Conservation (phyloP, 2,329 filamentous ascomycete species). For the Aspergillus nomiae region DNA sequence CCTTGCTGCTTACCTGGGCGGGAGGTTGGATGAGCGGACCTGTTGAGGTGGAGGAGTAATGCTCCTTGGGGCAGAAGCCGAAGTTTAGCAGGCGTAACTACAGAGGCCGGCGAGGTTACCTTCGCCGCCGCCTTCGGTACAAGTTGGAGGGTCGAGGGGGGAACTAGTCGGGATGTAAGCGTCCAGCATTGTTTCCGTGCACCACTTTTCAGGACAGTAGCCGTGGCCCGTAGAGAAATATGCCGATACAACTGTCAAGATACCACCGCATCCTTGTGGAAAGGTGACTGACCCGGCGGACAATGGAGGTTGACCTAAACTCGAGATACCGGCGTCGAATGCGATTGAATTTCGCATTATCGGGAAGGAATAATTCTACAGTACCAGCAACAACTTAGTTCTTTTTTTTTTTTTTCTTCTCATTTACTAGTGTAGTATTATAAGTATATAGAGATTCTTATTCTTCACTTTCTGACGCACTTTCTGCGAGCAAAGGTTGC, state of each 20-base stretch:
- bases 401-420: not conserved
- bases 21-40: no score
- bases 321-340: constrained; percentile 3
- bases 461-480: not conserved
- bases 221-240: not conserved
- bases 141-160: no score
- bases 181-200: no score
- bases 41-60: no score
- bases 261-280: not conserved
- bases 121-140: no score
- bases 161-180: no score
- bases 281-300: not conserved
- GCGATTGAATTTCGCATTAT: not conserved
- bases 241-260: not conserved
- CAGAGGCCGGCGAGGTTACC: no score
- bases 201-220: no score
- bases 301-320: not conserved
- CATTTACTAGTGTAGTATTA: not conserved
- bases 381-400: not conserved
- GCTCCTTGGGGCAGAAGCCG: no score
- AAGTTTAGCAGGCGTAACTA: no score
- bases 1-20: no score
- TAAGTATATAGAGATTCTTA: not conserved
- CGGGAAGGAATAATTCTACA: not conserved
- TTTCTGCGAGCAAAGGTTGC: not conserved